A percentile compares a stretch with the other conserved stretches of the same genome.
Evolutionary conservation across 495 filamentous ascomycete genomes (phyloP).

Genomic region (Penicillium steckii): DNA sequence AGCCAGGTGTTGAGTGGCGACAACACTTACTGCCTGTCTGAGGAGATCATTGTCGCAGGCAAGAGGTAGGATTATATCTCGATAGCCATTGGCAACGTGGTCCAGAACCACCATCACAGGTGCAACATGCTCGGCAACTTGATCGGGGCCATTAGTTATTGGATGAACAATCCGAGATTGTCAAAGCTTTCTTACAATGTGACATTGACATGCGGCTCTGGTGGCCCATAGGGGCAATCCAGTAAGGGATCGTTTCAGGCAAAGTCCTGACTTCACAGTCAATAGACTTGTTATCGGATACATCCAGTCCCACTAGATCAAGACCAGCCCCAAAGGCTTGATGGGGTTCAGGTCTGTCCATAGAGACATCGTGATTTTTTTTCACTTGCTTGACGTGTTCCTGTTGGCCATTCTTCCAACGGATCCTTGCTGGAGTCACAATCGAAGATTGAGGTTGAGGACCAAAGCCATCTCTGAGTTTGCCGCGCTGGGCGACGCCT

Average conservation of each 20-base stretch:
- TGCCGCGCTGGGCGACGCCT: conserved; percentile 16
- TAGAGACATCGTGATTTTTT: not conserved
- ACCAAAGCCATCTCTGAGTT: conserved; percentile 4
- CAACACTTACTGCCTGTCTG: conserved; percentile 75
- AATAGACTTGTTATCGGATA: not conserved
- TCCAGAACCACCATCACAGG: conserved; percentile 40
- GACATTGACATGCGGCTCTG: conserved; percentile 12
- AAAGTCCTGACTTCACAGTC: not conserved
- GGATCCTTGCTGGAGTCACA: conserved; percentile 4
- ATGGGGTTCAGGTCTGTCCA: not conserved
- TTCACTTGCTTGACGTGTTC: not conserved
- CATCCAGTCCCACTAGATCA: not conserved
- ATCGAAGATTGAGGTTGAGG: not conserved
- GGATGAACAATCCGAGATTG: too few species aligned
- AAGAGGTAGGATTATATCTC: conserved; percentile 71
- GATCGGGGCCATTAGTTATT: not conserved
- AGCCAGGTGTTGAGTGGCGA: conserved; percentile 67
- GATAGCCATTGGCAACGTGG: conserved; percentile 67
- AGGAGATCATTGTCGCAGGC: conserved; percentile 68
- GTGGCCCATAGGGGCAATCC: conserved; percentile 12
- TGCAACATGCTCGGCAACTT: conserved; percentile 18
- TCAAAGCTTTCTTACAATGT: conserved; percentile 18
- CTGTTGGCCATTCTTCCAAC: conserved; percentile 14
- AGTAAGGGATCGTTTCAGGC: conserved; percentile 1
- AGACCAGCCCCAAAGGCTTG: not conserved